Conservation (phyloP, 23 red algal species). For the Gracilariopsis chorda region DNA sequence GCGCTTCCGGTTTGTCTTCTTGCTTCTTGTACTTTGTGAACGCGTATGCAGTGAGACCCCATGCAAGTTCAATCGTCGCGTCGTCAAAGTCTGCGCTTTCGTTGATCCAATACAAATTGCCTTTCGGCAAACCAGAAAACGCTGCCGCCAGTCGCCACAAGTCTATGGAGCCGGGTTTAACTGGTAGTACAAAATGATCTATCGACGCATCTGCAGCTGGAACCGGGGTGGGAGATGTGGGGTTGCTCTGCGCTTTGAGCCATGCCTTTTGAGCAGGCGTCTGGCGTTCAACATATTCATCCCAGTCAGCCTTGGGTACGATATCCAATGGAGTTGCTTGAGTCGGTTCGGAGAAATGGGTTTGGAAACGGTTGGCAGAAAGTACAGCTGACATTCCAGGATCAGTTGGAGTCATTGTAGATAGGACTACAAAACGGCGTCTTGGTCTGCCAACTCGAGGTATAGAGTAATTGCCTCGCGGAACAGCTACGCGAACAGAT, state of each 20-base stretch:
- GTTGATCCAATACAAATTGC: slow-evolving; percentile 16
- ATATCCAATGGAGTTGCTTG: slow-evolving; percentile 23
- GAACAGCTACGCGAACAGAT: not conserved
- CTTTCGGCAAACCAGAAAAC: slow-evolving; percentile 24
- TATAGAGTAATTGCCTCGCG: not conserved
- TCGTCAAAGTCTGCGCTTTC: not conserved
- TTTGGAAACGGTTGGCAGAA: slow-evolving; percentile 33
- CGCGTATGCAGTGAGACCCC: slow-evolving; percentile 39
- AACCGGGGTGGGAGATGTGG: slow-evolving; percentile 35
- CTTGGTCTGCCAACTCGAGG: not conserved
- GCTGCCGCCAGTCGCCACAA: slow-evolving; percentile 44
- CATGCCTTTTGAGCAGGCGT: not conserved
- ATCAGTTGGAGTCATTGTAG: slow-evolving; percentile 5
- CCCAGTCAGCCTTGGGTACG: slow-evolving; percentile 24
- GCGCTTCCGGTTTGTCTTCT: not conserved
- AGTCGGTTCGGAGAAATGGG: slow-evolving; percentile 10
- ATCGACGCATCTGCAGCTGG: slow-evolving; percentile 31
- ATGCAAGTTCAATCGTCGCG: slow-evolving; percentile 31
- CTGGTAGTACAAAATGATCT: slow-evolving; percentile 21
- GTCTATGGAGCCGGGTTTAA: slow-evolving; percentile 21
- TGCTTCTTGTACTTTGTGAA: slow-evolving; percentile 50
- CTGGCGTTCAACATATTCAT: slow-evolving; percentile 24
- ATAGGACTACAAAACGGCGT: not conserved
- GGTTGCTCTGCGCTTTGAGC: slow-evolving; percentile 16
- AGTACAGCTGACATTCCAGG: slow-evolving; percentile 41